Conservation (phyloP, 768 basidiomycete genomes). For the Pluteus cervinus region DNA sequence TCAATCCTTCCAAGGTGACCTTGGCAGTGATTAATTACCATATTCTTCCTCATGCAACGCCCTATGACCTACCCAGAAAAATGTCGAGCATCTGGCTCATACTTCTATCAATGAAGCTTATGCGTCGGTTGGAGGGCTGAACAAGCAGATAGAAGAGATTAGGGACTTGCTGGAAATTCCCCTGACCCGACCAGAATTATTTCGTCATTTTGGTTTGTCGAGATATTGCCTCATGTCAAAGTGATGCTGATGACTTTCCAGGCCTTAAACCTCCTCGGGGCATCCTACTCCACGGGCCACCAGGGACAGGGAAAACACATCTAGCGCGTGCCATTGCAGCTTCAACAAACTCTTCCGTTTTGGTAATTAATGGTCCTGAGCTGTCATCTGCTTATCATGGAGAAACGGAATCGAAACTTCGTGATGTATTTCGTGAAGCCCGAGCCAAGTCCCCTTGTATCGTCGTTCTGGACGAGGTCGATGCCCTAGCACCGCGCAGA, state of each 20-base stretch:
- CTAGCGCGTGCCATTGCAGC: constrained; percentile 90
- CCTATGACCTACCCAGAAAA: constrained; percentile 29
- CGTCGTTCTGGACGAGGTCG: constrained; percentile 92
- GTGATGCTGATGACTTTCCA: constrained; percentile 11
- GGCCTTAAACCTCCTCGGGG: constrained; percentile 97
- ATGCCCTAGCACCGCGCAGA: constrained; percentile 86
- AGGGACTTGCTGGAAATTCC: constrained; percentile 84
- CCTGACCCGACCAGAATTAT: constrained; percentile 75
- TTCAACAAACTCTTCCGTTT: constrained; percentile 80
- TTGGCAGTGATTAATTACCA: constrained; percentile 27
- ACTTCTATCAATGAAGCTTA: constrained; percentile 54
- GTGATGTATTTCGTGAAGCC: constrained; percentile 87
- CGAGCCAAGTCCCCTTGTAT: constrained; percentile 81
- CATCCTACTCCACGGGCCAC: constrained; percentile 90
- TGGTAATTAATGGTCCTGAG: constrained; percentile 94
- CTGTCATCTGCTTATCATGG: constrained; percentile 95
- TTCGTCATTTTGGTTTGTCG: constrained; percentile 62
- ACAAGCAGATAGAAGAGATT: constrained; percentile 82
- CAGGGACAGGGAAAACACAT: constrained; percentile 97
- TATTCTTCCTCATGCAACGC: constrained; percentile 7
- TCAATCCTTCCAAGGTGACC: constrained; percentile 11
- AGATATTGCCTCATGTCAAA: constrained; percentile 18
- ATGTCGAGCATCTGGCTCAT: constrained; percentile 42
- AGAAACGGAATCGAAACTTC: constrained; percentile 88
- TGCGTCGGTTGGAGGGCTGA: constrained; percentile 79